Conservation (phyloP, 495 filamentous ascomycete species). For the Penicillium lividum region DNA sequence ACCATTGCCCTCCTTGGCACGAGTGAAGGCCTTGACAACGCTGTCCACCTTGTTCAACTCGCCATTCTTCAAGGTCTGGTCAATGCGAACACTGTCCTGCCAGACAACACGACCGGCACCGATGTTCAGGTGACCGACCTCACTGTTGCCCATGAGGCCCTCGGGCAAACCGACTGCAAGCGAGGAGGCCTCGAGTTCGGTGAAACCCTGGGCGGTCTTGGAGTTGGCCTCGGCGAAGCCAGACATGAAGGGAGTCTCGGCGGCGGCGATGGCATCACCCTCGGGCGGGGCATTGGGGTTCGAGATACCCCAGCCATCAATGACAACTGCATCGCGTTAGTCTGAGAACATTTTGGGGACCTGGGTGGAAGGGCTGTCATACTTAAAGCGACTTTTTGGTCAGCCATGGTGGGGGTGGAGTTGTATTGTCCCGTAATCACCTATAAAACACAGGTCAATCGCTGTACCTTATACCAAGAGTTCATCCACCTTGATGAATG, state of each 20-base stretch:
- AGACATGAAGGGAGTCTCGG: slow-evolving; percentile 91
- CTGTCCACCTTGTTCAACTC: slow-evolving; percentile 77
- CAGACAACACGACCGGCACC: slow-evolving; percentile 96
- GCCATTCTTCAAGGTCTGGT: slow-evolving; percentile 88
- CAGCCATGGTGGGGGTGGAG: slow-evolving; percentile 60
- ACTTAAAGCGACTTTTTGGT: slow-evolving; percentile 94
- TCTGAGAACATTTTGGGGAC: slow-evolving; percentile 13
- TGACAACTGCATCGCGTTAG: slow-evolving; percentile 68
- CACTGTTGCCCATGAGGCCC: slow-evolving; percentile 97
- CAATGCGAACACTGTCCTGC: slow-evolving; percentile 99
- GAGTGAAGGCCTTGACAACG: slow-evolving; percentile 72
- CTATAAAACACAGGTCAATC: slow-evolving; percentile 30
- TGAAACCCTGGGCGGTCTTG: slow-evolving; percentile 73
- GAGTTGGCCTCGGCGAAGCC: slow-evolving; percentile 62
- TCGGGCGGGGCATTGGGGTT: slow-evolving; percentile 71
- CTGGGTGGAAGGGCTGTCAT: slow-evolving; percentile 39
- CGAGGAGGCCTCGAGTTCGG: slow-evolving; percentile 91
- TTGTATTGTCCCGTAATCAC: slow-evolving; percentile 17
- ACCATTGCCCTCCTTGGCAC: slow-evolving; percentile 85
- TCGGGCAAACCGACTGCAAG: slow-evolving; percentile 94
- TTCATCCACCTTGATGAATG: not conserved
- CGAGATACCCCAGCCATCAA: slow-evolving; percentile 97
- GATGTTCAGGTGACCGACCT: slow-evolving; percentile 98
- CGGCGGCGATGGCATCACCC: slow-evolving; percentile 92
- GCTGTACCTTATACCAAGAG: slow-evolving; percentile 7